Evolutionary conservation across 768 basidiomycete genomes (phyloP), one percentile per base, ranked within the genome.

Genomic region (Lyophyllum atratum): DNA sequence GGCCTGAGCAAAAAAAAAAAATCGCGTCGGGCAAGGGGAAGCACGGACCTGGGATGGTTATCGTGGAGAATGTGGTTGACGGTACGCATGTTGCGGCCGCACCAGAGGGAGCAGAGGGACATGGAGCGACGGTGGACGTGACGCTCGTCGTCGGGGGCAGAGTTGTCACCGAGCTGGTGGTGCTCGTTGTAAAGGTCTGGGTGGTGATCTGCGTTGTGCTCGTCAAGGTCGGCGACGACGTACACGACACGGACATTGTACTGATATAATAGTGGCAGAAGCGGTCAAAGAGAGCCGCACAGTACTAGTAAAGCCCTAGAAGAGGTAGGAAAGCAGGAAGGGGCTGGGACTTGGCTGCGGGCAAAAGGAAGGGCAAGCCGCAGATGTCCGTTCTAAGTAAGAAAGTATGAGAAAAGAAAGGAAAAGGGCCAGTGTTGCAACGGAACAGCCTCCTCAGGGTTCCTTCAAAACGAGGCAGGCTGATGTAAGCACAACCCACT

Each of bases 141-240:
- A 71, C 15, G 17, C 68, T 68, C 4, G 59, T 60, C 22, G 57
- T 49, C 12, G 68, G 64, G 12, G 72, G 71, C 42, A 58, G 53
- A 17, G 66, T 73, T 24, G 71, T 70, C 11, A 70, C 49, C 53
- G 73, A 74, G 22, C 67, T 67, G 7, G 76, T 74, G 54, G 70
- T 71, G 9, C 74, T 74, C 6, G 76, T 80, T 17, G 71, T 68
- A 6, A 69, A 52, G 21, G 61, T 65, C 24, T 72, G 72, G 3
- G 73, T 69, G 9, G 73, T 74, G 61, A 78, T 29, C 5, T 72
- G 65, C 44, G 67, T 70, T 56, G 76, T 80, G 44, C 68, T 66
- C 6, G 81, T 82, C 61, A 69, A 68, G 7, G 80, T 81, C 46
- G 81, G 75, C 49, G 71, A 68, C 21, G 78, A 67, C 34, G 66